Base-by-base conservation (phyloP, 2,329 filamentous ascomycete genomes). In the Chaetomium strumarium region DNA sequence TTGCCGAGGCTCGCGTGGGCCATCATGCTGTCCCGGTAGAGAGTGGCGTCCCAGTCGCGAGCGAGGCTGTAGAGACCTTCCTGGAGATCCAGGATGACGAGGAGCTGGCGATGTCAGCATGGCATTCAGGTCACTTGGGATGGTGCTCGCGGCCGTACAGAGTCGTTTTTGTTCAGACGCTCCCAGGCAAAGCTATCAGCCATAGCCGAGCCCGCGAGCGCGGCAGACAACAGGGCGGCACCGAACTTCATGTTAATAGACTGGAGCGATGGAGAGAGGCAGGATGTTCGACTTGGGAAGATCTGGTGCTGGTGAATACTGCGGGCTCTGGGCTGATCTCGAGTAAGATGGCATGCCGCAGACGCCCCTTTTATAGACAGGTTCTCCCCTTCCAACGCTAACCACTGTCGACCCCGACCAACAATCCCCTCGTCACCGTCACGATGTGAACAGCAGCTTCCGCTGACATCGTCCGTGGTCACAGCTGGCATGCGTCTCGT, bases 1-100 rank as follows among this genome's bases (percentile, higher is more conserved):
- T 83, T 78, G 51, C 80, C 85, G 2, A 89, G 65, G 6, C 78
- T 78, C 16, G 85, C 78, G 59, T 89, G 86, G 1, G 82, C 85
- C 39, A 87, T 70, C 57, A 89, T 81, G 66, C 80, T 80, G 64
- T 85, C 79, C 55, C 78, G 76, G 73, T 80, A 90, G 34, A 84
- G 75, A 10, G 76, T 80, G 12, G 81, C 71, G 52, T 84, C 77
- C 63, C 78, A 88, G 69, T 91, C 87, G 37, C 84, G 78, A 36
- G 83, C 83, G 6, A 80, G 60, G 41, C 71, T 68, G 63, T 76
- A 81, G 39, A 84, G 75, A 24, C 81, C 81, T 55, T 79, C 74
- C 63, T 84, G 80, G 51, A 81, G 69, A 60, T 84, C 81, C 38
- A 84, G 71, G 44, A 84, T 75, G 20, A 84, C 65, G 45, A 84